Evolutionary conservation across 306 rosid species (phyloP).

Genomic region (Acacia melanoxylon): DNA sequence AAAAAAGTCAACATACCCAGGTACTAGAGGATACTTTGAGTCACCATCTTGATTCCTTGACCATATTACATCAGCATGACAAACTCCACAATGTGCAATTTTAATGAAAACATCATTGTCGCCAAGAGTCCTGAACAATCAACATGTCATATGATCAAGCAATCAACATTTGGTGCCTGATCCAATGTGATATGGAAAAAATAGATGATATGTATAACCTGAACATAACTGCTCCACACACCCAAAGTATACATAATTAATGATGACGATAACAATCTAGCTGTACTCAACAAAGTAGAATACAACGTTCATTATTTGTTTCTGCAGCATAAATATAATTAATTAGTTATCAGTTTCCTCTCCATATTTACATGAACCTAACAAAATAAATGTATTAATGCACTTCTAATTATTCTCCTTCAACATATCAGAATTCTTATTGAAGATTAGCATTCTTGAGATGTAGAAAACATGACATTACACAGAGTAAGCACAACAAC

Average conservation of each 20-base stretch:
- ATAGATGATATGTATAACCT: background rate
- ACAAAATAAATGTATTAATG: background rate
- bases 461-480: background rate
- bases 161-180: background rate
- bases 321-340: background rate
- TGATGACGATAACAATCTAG: background rate
- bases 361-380: slow-evolving; percentile 11
- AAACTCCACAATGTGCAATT: slow-evolving; percentile 80
- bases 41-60: slow-evolving; percentile 58
- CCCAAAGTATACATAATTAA: background rate
- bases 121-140: slow-evolving; percentile 56
- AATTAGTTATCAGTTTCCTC: slow-evolving; percentile 16
- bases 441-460: background rate
- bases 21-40: slow-evolving; percentile 74
- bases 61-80: slow-evolving; percentile 74
- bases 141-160: slow-evolving; percentile 25
- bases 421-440: background rate
- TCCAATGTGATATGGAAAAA: background rate
- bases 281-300: slow-evolving; percentile 1
- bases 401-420: background rate
- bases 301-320: slow-evolving; percentile 37
- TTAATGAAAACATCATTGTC: slow-evolving; percentile 60
- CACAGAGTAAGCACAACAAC: background rate
- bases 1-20: slow-evolving; percentile 52
- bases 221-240: background rate